Evolutionary conservation across 768 basidiomycete genomes (phyloP).

Genomic region (Boletus rufocinnamomeus): DNA sequence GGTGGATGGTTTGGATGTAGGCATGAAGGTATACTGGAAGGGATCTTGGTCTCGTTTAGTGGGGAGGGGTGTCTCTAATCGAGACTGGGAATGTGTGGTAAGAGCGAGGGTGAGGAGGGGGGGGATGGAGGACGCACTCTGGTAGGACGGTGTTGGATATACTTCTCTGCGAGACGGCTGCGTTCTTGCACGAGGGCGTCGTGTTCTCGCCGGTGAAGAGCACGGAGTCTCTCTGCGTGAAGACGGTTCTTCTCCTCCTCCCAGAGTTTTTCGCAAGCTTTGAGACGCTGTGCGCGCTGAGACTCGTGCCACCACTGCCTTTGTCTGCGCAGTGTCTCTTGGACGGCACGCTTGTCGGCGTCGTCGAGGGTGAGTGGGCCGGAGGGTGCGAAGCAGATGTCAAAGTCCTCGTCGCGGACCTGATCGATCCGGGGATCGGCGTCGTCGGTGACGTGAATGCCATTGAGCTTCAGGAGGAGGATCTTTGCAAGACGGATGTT

Average conservation of each 20-base stretch:
- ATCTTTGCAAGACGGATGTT: constrained; percentile 67
- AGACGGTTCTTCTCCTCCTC: constrained; percentile 47
- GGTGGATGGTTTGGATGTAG: constrained; percentile 23
- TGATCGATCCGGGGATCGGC: constrained; percentile 64
- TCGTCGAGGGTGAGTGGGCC: constrained; percentile 45
- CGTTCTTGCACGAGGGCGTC: constrained; percentile 31
- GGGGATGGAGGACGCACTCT: constrained; percentile 19
- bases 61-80: constrained; percentile 5
- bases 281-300: constrained; percentile 43
- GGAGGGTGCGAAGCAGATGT: constrained; percentile 39
- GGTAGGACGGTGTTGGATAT: constrained; percentile 12
- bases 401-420: constrained; percentile 54
- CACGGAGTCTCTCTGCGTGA: constrained; percentile 40
- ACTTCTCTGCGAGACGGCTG: constrained; percentile 21
- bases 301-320: constrained; percentile 36
- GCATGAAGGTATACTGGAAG: constrained; percentile 39
- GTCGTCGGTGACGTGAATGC: constrained; percentile 59
- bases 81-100: constrained; percentile 18
- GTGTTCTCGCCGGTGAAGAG: constrained; percentile 37
- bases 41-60: constrained; percentile 26
- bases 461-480: constrained; percentile 59
- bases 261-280: constrained; percentile 51
- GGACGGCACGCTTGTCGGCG: constrained; percentile 40
- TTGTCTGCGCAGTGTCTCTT: constrained; percentile 38
- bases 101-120: neutral